Conservation (phyloP, 1,284 basidiomycete genomes). For the Irpex lacteus region DNA sequence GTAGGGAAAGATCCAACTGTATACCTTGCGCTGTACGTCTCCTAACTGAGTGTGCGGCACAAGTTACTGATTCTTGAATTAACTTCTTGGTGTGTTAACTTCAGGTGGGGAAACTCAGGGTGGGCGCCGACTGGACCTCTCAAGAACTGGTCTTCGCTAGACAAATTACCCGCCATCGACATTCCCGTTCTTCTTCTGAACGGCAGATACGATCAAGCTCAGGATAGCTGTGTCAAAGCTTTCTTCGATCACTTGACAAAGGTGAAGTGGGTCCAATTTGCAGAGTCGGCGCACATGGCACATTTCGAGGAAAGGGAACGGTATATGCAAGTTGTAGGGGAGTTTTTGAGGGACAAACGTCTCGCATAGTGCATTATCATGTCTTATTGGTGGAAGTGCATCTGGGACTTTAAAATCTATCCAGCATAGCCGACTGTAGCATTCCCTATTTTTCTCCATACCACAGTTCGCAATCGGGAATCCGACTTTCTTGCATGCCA, state of each 20-base stretch:
- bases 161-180: constrained; percentile 22
- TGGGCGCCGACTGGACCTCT: not conserved
- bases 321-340: constrained; percentile 18
- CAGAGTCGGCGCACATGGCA: constrained; percentile 24
- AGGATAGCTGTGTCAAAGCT: constrained; percentile 23
- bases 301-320: constrained; percentile 24
- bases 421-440: too few relatives aligned
- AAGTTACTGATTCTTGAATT: not conserved
- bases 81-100: not conserved
- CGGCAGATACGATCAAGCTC: constrained; percentile 22
- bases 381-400: too few relatives aligned
- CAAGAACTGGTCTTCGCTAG: constrained; percentile 23
- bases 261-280: constrained; percentile 25
- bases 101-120: not conserved
- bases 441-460: too few relatives aligned
- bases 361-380: too few relatives aligned
- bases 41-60: not conserved
- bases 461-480: too few relatives aligned
- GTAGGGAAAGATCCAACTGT: constrained; percentile 46
- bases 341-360: constrained; percentile 11
- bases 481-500: too few relatives aligned
- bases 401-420: too few relatives aligned
- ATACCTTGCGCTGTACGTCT: too few relatives aligned
- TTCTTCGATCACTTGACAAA: constrained; percentile 21
- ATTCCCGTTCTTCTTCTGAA: constrained; percentile 28